These are phyloP conservation scores for Xylariales sp. DNA, from an alignment of 2,329 filamentous ascomycete genomes.

Conservation along the genomic window DNA sequence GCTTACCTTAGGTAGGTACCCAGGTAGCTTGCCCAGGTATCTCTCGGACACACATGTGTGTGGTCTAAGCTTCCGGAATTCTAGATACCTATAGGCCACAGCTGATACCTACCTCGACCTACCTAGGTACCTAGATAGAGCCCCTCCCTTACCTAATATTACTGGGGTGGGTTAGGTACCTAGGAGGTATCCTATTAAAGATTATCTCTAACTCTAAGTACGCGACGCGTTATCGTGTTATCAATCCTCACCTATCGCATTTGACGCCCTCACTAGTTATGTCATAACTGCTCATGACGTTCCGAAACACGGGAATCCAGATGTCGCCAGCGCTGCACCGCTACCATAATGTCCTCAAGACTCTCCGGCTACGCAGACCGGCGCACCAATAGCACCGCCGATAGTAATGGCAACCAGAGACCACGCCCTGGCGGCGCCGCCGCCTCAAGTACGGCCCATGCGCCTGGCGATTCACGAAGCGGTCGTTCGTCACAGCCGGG, in stretches of 20 bases:
- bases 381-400: constrained; percentile 57
- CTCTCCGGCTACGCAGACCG: constrained; percentile 55
- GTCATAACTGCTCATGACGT: constrained; percentile 34
- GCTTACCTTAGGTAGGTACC: background rate
- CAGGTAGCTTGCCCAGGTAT: too few species aligned
- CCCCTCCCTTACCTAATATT: background rate
- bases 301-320: constrained; percentile 22
- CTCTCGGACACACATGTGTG: background rate
- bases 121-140: background rate
- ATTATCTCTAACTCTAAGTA: constrained; percentile 1
- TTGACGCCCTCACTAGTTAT: constrained; percentile 2
- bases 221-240: constrained; percentile 34
- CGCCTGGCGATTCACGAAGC: constrained; percentile 51
- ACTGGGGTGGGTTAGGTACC: background rate
- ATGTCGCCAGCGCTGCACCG: constrained; percentile 44
- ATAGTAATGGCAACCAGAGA: constrained; percentile 47
- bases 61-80: constrained; percentile 6
- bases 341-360: constrained; percentile 50
- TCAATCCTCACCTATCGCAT: constrained; percentile 6
- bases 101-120: too few species aligned
- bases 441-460: constrained; percentile 38
- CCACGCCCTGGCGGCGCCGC: constrained; percentile 41
- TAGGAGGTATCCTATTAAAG: background rate
- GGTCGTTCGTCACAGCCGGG: constrained; percentile 49
- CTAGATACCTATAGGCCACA: too few species aligned